Evolutionary conservation across 2,329 filamentous ascomycete species (phyloP).

Genomic region (Fusarium sp.): DNA sequence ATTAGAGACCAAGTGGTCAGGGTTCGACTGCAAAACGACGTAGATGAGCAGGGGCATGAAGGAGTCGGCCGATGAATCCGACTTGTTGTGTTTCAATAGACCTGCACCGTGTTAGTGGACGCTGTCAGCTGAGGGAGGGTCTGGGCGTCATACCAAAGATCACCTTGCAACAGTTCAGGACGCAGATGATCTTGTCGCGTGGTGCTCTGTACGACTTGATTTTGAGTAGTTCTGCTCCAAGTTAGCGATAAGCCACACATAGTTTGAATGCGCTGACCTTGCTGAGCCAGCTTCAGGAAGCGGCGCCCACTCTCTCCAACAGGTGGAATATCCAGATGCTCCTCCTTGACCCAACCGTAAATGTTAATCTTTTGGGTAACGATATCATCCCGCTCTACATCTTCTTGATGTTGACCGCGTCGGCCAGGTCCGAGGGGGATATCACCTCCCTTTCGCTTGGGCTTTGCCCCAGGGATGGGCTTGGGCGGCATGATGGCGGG

Average conservation of each 20-base stretch:
- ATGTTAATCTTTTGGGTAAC: slow-evolving; percentile 96
- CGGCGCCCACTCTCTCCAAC: slow-evolving; percentile 87
- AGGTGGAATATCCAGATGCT: slow-evolving; percentile 91
- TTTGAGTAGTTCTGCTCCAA: slow-evolving; percentile 81
- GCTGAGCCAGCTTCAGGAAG: slow-evolving; percentile 89
- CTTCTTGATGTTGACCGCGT: slow-evolving; percentile 95
- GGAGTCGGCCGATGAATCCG: slow-evolving; percentile 94
- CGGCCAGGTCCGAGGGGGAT: slow-evolving; percentile 82
- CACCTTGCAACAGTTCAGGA: slow-evolving; percentile 98
- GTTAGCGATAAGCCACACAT: neutral
- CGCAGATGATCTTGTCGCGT: slow-evolving; percentile 97
- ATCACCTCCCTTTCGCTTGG: slow-evolving; percentile 76
- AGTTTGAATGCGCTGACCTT: slow-evolving; percentile 66
- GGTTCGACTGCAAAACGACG: slow-evolving; percentile 93
- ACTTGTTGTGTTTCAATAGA: slow-evolving; percentile 89
- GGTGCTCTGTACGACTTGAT: slow-evolving; percentile 98
- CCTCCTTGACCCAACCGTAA: slow-evolving; percentile 93
- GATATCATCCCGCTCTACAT: slow-evolving; percentile 96
- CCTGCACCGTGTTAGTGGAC: slow-evolving; percentile 60
- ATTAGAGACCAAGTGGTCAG: slow-evolving; percentile 95
- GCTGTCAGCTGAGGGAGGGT: neutral
- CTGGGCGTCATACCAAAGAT: slow-evolving; percentile 78
- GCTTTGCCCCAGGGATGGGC: slow-evolving; percentile 75
- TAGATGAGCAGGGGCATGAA: slow-evolving; percentile 97
- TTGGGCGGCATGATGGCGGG: slow-evolving; percentile 89